Conservation (phyloP, 2,329 filamentous ascomycete species). For the Balansia obtecta region DNA sequence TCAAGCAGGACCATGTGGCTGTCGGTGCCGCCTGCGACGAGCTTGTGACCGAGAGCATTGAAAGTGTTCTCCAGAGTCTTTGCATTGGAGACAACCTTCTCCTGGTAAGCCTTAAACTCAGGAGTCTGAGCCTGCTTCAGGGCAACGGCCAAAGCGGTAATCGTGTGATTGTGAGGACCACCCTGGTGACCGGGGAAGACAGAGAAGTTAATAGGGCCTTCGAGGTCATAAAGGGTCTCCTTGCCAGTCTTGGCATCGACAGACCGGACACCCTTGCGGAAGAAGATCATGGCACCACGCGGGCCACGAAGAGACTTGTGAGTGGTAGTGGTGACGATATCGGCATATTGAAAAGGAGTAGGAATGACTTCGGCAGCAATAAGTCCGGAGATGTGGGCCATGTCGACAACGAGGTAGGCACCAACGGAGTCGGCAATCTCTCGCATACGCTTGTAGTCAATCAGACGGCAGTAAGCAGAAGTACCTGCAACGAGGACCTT, state of each 20-base stretch:
- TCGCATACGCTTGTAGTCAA: constrained; percentile 94
- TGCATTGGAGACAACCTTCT: constrained; percentile 85
- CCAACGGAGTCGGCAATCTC: constrained; percentile 88
- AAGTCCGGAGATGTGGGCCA: constrained; percentile 97
- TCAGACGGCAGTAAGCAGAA: constrained; percentile 94
- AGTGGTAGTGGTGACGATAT: constrained; percentile 95
- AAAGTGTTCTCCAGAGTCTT: constrained; percentile 78
- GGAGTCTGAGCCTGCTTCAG: constrained; percentile 83
- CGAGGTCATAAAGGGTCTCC: constrained; percentile 81
- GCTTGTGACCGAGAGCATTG: constrained; percentile 81
- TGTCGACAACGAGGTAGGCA: constrained; percentile 91
- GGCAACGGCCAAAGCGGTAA: constrained; percentile 89
- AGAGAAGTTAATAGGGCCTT: constrained; percentile 95
- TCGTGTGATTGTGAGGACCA: constrained; percentile 98
- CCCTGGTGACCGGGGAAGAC: constrained; percentile 99
- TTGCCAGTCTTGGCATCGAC: constrained; percentile 85
- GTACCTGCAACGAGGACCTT: constrained; percentile 95
- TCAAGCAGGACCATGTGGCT: constrained; percentile 96
- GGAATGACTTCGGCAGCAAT: constrained; percentile 89
- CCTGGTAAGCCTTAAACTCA: constrained; percentile 90
- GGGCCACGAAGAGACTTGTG: constrained; percentile 98
- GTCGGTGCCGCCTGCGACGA: constrained; percentile 92
- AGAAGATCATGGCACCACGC: constrained; percentile 99
- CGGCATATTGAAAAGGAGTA: constrained; percentile 82
- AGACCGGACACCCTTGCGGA: constrained; percentile 89